phyloP scores from a whole-genome alignment of 371 early-diverging fungal species.

The Rhizopus microsporus region DNA sequence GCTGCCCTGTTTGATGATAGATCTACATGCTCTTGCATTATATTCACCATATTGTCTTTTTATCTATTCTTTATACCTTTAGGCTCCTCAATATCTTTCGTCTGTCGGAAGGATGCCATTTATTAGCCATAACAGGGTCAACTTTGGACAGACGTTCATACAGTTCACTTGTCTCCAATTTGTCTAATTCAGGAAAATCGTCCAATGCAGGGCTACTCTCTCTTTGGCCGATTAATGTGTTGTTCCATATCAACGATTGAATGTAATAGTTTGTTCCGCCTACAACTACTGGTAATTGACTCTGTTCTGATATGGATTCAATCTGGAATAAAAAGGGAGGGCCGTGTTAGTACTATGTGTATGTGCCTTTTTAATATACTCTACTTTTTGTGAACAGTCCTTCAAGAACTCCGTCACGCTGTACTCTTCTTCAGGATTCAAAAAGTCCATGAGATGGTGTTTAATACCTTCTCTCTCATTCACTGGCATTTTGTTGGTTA shows the following conservation, averaged over 20 bases:
- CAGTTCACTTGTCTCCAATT: constrained; percentile 49
- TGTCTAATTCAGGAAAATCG: constrained; percentile 34
- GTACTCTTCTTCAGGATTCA: constrained; percentile 79
- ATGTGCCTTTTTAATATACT: not conserved
- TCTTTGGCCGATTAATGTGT: constrained; percentile 53
- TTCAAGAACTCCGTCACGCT: constrained; percentile 81
- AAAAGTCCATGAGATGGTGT: constrained; percentile 89
- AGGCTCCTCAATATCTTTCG: constrained; percentile 86
- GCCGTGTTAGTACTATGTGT: not conserved
- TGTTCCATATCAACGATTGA: constrained; percentile 83
- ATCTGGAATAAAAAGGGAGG: constrained; percentile 48
- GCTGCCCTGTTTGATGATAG: constrained; percentile 69
- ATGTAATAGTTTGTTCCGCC: constrained; percentile 98
- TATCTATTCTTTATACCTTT: constrained; percentile 46
- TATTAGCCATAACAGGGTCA: constrained; percentile 88
- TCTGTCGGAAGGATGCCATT: constrained; percentile 91
- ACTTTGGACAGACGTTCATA: constrained; percentile 63
- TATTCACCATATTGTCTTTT: not conserved
- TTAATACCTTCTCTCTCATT: constrained; percentile 70
- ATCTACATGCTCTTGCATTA: constrained; percentile 46
- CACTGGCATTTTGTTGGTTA: constrained; percentile 90
- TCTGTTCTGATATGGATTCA: constrained; percentile 64
- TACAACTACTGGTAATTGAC: constrained; percentile 83
- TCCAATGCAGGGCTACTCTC: constrained; percentile 20
- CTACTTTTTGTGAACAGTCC: constrained; percentile 73